Evolutionary conservation across 176 grass and related monocot genomes (phyloP).

Genomic region (Zoysia pacifica): DNA sequence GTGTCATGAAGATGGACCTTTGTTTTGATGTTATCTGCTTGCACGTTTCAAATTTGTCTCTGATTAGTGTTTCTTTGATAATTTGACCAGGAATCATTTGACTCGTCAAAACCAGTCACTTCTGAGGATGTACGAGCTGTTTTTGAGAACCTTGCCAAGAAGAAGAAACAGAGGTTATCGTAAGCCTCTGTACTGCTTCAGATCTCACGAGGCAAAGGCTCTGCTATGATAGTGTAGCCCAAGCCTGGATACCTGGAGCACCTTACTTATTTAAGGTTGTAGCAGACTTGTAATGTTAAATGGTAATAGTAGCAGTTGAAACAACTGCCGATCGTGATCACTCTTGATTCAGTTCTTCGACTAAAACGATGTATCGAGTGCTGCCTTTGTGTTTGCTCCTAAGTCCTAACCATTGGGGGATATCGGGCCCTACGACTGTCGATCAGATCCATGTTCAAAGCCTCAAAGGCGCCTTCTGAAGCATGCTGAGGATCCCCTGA

Average conservation of each 20-base stretch:
- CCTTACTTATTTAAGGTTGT: slow-evolving; percentile 15
- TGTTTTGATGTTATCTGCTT: background rate
- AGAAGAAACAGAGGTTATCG: slow-evolving; percentile 72
- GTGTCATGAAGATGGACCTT: background rate
- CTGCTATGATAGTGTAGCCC: background rate
- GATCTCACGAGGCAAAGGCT: background rate
- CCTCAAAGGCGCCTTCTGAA: too few relatives aligned
- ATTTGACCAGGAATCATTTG: slow-evolving; percentile 66
- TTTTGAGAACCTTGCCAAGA: slow-evolving; percentile 88
- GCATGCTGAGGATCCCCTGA: background rate
- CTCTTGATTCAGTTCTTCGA: too few relatives aligned
- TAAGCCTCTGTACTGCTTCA: background rate
- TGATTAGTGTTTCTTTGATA: slow-evolving; percentile 13
- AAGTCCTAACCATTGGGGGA: background rate
- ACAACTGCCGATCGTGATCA: background rate
- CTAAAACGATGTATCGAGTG: too few relatives aligned
- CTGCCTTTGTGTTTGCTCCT: background rate
- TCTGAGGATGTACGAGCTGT: slow-evolving; percentile 74
- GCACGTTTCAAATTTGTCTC: slow-evolving; percentile 5
- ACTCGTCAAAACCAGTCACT: slow-evolving; percentile 76
- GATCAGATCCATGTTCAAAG: background rate
- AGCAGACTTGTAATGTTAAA: background rate
- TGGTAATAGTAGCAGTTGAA: background rate
- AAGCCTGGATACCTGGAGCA: background rate
- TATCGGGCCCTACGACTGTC: background rate